Evolutionary conservation across 108 stramenopile genomes (phyloP).

Genomic region (Aureococcus anophagefferens): DNA sequence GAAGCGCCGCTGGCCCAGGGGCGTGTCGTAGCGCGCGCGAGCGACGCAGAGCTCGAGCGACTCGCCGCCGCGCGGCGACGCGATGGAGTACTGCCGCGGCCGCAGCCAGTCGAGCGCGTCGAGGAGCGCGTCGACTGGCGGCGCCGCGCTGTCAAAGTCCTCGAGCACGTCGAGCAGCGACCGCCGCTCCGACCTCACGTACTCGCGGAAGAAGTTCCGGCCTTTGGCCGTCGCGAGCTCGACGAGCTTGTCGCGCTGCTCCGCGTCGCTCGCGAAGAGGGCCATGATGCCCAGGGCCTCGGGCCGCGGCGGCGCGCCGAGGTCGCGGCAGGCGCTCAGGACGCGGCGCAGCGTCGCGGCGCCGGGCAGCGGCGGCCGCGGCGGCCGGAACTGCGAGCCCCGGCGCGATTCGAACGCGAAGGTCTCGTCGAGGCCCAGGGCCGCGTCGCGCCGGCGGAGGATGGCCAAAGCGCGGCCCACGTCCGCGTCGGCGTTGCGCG

Average conservation of each 20-base stretch:
- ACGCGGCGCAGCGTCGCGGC: neutral
- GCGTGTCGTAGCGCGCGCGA: neutral
- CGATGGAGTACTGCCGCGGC: neutral
- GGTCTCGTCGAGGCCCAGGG: neutral
- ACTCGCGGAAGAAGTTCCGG: neutral
- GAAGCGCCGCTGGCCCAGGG: neutral
- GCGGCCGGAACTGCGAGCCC: too few relatives aligned
- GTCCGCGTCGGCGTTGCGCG: neutral
- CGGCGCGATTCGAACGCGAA: too few relatives aligned
- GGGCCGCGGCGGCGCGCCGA: neutral
- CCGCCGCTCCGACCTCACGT: neutral
- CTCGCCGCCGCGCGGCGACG: neutral
- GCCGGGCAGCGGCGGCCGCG: neutral
- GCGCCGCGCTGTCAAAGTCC: neutral
- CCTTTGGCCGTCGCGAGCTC: neutral
- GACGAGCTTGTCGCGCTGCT: neutral
- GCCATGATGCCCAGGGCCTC: neutral
- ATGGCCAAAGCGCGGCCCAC: neutral
- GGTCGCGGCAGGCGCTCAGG: neutral
- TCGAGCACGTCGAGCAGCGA: neutral
- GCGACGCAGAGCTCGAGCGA: neutral
- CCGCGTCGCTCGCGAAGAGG: neutral
- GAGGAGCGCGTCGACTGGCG: neutral
- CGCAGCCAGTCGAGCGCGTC: neutral
- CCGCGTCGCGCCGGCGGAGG: neutral